These are phyloP conservation scores for Akanthomyces lecanii DNA, from an alignment of 2,329 filamentous ascomycete species.

Conservation along the genomic window DNA sequence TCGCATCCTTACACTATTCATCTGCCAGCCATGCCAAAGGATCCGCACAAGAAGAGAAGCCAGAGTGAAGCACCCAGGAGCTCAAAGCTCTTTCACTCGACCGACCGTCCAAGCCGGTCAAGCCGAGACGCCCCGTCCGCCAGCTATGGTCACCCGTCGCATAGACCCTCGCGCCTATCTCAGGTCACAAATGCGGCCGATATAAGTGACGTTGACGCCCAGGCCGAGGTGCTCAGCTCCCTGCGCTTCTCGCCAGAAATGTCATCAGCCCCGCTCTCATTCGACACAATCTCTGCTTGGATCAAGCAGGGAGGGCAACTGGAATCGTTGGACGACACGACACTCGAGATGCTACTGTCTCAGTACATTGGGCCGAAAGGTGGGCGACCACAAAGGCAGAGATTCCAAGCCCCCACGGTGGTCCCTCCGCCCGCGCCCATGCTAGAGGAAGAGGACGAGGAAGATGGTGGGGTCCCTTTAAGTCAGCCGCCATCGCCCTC, in stretches of 20 bases:
- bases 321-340: background rate
- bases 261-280: background rate
- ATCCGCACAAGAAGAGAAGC: background rate
- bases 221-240: background rate
- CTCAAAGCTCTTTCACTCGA: too few species aligned
- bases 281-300: background rate
- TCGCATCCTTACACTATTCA: background rate
- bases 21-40: background rate
- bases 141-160: background rate
- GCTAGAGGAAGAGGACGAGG: constrained; percentile 4
- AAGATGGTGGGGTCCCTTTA: background rate
- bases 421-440: constrained; percentile 3
- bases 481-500: background rate
- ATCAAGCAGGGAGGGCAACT: background rate
- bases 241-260: background rate
- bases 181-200: constrained; percentile 9
- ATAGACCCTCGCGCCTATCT: constrained; percentile 7
- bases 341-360: background rate
- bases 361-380: background rate
- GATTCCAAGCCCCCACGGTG: background rate
- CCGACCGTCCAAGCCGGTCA: background rate
- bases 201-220: background rate
- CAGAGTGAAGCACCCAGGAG: background rate
- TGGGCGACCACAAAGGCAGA: background rate
- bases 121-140: background rate